Conservation (phyloP, 768 basidiomycete species). For the Pilatotrama ljubarskyi region DNA sequence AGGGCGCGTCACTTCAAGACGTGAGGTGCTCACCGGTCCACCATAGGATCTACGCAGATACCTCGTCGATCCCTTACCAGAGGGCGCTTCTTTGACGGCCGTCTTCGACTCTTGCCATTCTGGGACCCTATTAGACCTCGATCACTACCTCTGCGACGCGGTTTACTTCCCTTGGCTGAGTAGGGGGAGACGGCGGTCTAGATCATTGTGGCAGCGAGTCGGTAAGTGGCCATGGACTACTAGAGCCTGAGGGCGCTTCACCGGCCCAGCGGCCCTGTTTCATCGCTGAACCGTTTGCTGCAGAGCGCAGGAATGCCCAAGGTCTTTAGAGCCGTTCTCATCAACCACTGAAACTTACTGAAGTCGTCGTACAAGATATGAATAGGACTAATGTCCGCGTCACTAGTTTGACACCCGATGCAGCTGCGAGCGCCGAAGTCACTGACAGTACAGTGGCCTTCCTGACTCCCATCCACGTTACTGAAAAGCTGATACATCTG, state of each 20-base stretch:
- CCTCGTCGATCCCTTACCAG: constrained; percentile 22
- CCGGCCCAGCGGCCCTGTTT: not conserved
- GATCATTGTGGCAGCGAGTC: constrained; percentile 9
- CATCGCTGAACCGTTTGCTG: not conserved
- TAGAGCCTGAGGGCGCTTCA: not conserved
- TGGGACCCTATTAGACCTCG: constrained; percentile 29
- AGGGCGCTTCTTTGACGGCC: constrained; percentile 19
- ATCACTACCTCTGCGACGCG: constrained; percentile 26
- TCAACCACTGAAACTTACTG: not conserved
- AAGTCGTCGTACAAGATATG: not conserved
- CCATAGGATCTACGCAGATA: constrained; percentile 22
- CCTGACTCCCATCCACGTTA: not conserved
- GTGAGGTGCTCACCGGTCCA: not conserved
- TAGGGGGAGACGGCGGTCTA: constrained; percentile 17
- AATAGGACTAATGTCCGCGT: not conserved
- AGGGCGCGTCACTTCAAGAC: not conserved
- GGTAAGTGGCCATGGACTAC: constrained; percentile 8
- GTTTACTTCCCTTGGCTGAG: constrained; percentile 26
- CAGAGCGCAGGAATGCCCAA: not conserved
- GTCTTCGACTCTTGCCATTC: constrained; percentile 30
- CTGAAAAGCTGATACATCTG: not conserved
- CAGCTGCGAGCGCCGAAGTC: not conserved
- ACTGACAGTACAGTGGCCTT: not conserved
- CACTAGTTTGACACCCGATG: not conserved
- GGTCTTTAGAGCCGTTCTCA: not conserved